Conservation (phyloP, 2,329 filamentous ascomycete species). For the Pseudopithomyces maydicus region DNA sequence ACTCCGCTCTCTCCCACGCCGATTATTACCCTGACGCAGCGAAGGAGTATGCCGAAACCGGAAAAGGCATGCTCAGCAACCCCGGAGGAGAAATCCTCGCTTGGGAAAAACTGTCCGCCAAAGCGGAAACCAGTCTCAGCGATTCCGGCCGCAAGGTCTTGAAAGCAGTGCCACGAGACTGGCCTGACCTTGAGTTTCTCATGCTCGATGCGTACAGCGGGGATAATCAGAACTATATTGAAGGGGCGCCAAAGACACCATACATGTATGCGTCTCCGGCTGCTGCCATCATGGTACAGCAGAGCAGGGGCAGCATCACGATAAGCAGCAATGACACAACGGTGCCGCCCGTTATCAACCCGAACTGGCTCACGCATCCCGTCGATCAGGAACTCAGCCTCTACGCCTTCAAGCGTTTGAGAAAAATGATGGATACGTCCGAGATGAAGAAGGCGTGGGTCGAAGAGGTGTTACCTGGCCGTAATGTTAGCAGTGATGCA, state of each 20-base stretch:
- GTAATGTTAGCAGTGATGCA: slow-evolving; percentile 18
- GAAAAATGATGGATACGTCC: slow-evolving; percentile 27
- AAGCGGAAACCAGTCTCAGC: neutral
- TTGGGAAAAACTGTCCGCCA: neutral
- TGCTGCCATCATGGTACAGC: no score
- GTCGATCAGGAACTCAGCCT: slow-evolving; percentile 33
- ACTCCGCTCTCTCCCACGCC: neutral
- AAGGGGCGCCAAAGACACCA: slow-evolving; percentile 19
- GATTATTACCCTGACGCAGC: neutral
- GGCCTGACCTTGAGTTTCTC: neutral
- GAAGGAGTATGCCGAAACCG: neutral
- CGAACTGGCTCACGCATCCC: slow-evolving; percentile 34
- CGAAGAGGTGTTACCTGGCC: slow-evolving; percentile 27
- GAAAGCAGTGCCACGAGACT: neutral
- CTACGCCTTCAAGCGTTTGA: slow-evolving; percentile 6
- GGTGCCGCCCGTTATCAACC: slow-evolving; percentile 32
- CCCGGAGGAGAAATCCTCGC: neutral
- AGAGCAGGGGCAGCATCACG: slow-evolving; percentile 31
- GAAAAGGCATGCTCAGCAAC: neutral
- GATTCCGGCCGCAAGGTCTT: neutral
- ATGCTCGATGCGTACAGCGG: neutral
- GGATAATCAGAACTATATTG: neutral
- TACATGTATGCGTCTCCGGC: no score
- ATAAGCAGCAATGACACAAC: slow-evolving; percentile 26
- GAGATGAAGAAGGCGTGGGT: slow-evolving; percentile 18